Evolutionary conservation across 345 rosid genomes (phyloP).

Genomic region (Trapa bicornis): DNA sequence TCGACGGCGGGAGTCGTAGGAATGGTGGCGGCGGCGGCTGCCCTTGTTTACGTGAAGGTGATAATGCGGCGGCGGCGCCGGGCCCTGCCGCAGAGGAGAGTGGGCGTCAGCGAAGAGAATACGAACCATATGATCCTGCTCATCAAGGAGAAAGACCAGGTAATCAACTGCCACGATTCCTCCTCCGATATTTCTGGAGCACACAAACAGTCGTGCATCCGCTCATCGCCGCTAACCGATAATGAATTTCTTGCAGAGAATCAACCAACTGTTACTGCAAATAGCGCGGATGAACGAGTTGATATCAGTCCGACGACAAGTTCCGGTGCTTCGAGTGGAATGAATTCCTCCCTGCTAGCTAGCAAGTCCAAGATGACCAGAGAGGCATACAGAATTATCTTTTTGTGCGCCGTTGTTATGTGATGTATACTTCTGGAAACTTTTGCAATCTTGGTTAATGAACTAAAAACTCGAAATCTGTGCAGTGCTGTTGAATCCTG

Average conservation of each 20-base stretch:
- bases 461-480: too few relatives aligned
- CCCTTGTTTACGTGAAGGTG: too few relatives aligned
- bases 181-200: not conserved
- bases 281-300: conserved; percentile 28
- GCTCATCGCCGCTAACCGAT: too few relatives aligned
- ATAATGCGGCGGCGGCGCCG: too few relatives aligned
- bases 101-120: not conserved
- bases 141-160: conserved; percentile 43
- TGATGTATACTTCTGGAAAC: too few relatives aligned
- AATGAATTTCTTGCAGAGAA: conserved; percentile 22
- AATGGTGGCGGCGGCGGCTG: too few relatives aligned
- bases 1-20: too few relatives aligned
- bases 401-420: too few relatives aligned
- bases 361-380: not conserved
- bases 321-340: conserved; percentile 30
- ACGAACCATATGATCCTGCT: conserved; percentile 13
- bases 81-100: too few relatives aligned
- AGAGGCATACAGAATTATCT: too few relatives aligned
- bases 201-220: not conserved
- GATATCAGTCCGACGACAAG: conserved; percentile 18
- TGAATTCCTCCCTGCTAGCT: not conserved
- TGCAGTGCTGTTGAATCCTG: too few relatives aligned
- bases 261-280: conserved; percentile 29
- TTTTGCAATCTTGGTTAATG: too few relatives aligned
- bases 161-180: conserved; percentile 1